These are phyloP conservation scores for Diplocarpon rosae DNA, from an alignment of 2,329 filamentous ascomycete species.

Conservation along the genomic window DNA sequence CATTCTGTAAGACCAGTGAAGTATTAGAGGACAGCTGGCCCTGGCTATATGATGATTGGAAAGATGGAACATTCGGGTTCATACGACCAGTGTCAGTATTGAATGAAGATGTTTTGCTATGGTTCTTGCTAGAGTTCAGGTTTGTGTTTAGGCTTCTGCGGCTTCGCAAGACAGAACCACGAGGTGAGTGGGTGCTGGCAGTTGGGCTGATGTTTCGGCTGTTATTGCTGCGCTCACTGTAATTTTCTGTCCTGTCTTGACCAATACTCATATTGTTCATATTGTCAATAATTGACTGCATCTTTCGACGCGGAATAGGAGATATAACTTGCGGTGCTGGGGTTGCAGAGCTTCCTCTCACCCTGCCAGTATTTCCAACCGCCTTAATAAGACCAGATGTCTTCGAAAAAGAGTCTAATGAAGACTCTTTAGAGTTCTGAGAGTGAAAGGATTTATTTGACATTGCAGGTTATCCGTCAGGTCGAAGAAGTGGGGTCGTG, in stretches of 20 bases:
- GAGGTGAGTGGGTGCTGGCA: neutral
- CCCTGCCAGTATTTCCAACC: conserved; percentile 4
- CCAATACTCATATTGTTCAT: conserved; percentile 7
- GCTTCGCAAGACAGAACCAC: neutral
- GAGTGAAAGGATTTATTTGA: neutral
- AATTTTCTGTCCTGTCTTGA: neutral
- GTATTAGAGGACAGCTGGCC: neutral
- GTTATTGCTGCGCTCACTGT: neutral
- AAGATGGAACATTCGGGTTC: neutral
- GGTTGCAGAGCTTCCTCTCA: conserved; percentile 8
- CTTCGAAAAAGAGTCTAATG: neutral
- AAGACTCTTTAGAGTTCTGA: neutral
- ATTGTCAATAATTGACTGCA: conserved; percentile 3
- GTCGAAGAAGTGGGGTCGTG: no score
- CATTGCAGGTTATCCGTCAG: conserved; percentile 1
- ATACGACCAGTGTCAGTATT: neutral
- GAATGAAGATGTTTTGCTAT: neutral
- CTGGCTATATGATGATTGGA: neutral
- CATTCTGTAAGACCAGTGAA: neutral
- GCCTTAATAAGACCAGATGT: conserved; percentile 4
- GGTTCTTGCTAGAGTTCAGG: neutral
- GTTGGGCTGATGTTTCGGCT: neutral
- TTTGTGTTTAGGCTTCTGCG: neutral
- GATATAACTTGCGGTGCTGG: conserved; percentile 6
- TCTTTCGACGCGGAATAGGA: conserved; percentile 6